Conservation (phyloP, 2,329 filamentous ascomycete genomes). For the Cercospora zeae-maydis region DNA sequence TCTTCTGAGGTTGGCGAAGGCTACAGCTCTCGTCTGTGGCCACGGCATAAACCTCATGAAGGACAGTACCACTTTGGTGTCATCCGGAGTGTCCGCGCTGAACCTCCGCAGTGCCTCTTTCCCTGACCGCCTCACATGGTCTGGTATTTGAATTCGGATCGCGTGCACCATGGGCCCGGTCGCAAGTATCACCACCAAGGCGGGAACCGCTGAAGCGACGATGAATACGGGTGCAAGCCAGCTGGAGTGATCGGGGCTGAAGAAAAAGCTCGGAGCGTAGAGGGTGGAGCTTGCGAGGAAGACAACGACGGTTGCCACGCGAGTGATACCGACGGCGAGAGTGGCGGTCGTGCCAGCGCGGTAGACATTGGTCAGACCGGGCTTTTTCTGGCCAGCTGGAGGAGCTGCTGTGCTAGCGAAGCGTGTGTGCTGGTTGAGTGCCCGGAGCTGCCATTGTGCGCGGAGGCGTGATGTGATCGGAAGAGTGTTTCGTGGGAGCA, state of each 20-base stretch:
- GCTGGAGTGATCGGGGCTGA: conserved; percentile 41
- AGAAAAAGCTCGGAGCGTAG: conserved; percentile 57
- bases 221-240: conserved; percentile 44
- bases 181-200: conserved; percentile 61
- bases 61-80: conserved; percentile 40
- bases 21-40: conserved; percentile 32
- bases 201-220: conserved; percentile 60
- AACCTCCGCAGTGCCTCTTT: conserved; percentile 48
- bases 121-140: conserved; percentile 60
- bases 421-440: not conserved
- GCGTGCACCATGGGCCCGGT: conserved; percentile 69
- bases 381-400: conserved; percentile 34
- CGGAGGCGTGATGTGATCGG: not conserved
- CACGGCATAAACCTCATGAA: conserved; percentile 43
- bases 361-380: conserved; percentile 64
- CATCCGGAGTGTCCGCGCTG: conserved; percentile 45
- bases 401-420: not conserved
- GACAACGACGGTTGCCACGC: conserved; percentile 67
- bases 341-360: conserved; percentile 67
- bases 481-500: not conserved
- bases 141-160: conserved; percentile 66
- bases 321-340: conserved; percentile 66
- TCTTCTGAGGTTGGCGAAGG: conserved; percentile 29
- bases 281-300: conserved; percentile 61
- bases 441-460: not conserved